Evolutionary conservation across 2,329 filamentous ascomycete genomes (phyloP).

Genomic region (Rugonectria rugulosa): DNA sequence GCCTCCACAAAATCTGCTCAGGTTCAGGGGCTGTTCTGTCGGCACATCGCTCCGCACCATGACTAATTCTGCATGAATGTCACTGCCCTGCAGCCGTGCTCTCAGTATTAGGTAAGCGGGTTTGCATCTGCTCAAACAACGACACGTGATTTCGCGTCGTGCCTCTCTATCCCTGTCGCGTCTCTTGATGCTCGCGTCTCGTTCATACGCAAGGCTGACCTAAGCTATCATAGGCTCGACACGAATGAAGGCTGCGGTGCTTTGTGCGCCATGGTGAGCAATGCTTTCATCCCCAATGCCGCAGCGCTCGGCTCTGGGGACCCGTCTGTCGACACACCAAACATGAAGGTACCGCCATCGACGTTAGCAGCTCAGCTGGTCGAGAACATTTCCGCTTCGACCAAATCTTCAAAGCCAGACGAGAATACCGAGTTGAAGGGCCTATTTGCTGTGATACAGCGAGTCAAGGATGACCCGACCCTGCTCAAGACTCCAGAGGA

Average conservation of each 20-base stretch:
- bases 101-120: too few relatives aligned
- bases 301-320: conserved; percentile 27
- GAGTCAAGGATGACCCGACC: conserved; percentile 58
- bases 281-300: conserved; percentile 30
- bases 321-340: conserved; percentile 26
- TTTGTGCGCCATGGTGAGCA: conserved; percentile 40
- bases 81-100: too few relatives aligned
- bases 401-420: conserved; percentile 67
- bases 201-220: neutral
- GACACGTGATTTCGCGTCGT: conserved; percentile 35
- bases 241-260: conserved; percentile 33
- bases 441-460: conserved; percentile 66
- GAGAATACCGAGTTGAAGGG: conserved; percentile 78
- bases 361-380: conserved; percentile 89
- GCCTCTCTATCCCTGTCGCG: conserved; percentile 31
- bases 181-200: neutral
- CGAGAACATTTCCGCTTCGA: conserved; percentile 75
- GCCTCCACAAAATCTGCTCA: too few relatives aligned
- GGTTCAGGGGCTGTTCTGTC: too few relatives aligned
- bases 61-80: too few relatives aligned
- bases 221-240: conserved; percentile 5
- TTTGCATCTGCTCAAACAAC: neutral
- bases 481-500: conserved; percentile 69
- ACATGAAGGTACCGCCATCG: conserved; percentile 66
- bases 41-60: too few relatives aligned